Evolutionary conservation across 495 filamentous ascomycete genomes (phyloP).

Genomic region (Hypoxylon trugodes): DNA sequence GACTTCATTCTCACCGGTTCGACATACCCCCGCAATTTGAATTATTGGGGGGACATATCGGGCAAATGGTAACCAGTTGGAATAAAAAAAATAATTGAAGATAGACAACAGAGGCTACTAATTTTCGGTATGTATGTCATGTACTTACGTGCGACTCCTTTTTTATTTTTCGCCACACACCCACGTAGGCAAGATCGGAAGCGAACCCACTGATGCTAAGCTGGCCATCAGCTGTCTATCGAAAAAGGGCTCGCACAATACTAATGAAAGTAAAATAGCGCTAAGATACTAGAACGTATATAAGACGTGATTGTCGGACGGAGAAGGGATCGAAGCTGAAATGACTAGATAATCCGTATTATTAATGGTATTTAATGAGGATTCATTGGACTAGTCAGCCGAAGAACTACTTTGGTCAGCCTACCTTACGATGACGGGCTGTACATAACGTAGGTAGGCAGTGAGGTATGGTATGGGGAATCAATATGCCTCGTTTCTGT

Average conservation of each 20-base stretch:
- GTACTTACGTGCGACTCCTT: conserved; percentile 13
- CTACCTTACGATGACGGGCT: conserved; percentile 3
- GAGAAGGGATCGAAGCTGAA: conserved; percentile 1
- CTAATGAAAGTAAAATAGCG: conserved; percentile 4
- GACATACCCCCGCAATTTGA: neutral
- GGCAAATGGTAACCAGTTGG: conserved; percentile 1
- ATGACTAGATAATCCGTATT: conserved; percentile 1
- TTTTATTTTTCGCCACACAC: conserved; percentile 29
- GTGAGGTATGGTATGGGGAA: conserved; percentile 5
- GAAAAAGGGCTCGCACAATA: conserved; percentile 3
- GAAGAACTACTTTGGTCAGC: neutral
- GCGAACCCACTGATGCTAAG: conserved; percentile 21
- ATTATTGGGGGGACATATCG: neutral
- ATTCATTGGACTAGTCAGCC: no score
- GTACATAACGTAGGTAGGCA: no score
- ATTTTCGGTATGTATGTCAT: conserved; percentile 20
- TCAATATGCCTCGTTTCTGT: neutral
- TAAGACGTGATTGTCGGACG: neutral
- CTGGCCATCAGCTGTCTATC: conserved; percentile 1
- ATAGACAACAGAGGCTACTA: conserved; percentile 14
- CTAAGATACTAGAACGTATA: neutral
- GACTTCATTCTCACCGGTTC: conserved; percentile 10
- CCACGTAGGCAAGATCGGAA: conserved; percentile 21
- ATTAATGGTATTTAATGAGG: neutral
- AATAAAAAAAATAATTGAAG: conserved; percentile 6